Conservation (phyloP, 73 alveolate genomes). For the Stentor roeselii region DNA sequence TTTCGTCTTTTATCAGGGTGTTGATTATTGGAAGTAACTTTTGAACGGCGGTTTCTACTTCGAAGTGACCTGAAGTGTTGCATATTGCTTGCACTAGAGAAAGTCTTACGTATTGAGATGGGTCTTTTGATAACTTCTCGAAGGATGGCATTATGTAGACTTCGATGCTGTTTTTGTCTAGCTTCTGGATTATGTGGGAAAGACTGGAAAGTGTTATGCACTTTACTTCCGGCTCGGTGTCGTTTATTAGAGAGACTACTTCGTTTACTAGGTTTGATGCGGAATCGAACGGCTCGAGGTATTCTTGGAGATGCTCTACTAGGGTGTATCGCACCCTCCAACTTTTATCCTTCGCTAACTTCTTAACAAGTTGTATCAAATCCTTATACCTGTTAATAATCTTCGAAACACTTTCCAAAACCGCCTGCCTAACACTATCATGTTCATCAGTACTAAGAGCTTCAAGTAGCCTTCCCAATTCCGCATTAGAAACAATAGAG, state of each 20-base stretch:
- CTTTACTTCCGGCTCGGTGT: slow-evolving; percentile 27
- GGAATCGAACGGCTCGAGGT: background rate
- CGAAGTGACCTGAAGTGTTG: background rate
- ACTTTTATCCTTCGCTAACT: slow-evolving; percentile 27
- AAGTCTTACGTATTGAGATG: slow-evolving; percentile 10
- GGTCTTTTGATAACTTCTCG: slow-evolving; percentile 14
- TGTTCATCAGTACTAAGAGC: slow-evolving; percentile 53
- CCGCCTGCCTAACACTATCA: slow-evolving; percentile 65
- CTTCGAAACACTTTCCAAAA: slow-evolving; percentile 4
- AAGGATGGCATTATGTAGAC: slow-evolving; percentile 5
- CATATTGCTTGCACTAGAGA: slow-evolving; percentile 9
- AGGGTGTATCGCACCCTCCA: slow-evolving; percentile 71
- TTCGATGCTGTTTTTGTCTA: background rate
- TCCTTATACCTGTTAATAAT: background rate
- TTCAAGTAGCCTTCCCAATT: background rate
- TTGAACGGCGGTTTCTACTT: background rate
- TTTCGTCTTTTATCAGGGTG: slow-evolving; percentile 12
- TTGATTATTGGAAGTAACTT: background rate
- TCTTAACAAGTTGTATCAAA: slow-evolving; percentile 25
- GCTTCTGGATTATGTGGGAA: background rate
- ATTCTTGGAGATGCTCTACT: slow-evolving; percentile 40
- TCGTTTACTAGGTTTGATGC: slow-evolving; percentile 2
- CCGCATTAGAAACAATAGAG: background rate
- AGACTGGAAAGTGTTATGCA: background rate
- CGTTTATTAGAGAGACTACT: background rate